These are phyloP conservation scores for Selaginella tamariscina DNA, from an alignment of 75 land plant genomes.

Conservation along the genomic window DNA sequence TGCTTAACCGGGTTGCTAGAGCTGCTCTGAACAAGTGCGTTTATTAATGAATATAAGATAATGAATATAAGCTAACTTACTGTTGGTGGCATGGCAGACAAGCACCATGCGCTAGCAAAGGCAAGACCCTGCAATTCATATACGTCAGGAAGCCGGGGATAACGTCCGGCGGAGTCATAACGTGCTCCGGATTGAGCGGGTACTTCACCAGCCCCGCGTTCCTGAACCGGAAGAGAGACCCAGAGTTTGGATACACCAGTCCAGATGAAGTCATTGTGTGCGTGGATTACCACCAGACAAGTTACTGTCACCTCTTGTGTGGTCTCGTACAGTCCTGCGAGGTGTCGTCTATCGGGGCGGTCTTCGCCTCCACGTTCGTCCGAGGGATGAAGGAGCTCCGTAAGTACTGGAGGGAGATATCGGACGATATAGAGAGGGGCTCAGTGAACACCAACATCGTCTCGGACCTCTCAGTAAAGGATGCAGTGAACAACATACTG, in stretches of 20 bases:
- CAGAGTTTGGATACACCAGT: neutral
- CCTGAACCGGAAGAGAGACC: neutral
- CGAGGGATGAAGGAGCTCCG: neutral
- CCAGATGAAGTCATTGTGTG: conserved; percentile 5
- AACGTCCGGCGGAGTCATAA: neutral
- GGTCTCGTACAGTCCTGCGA: conserved; percentile 6
- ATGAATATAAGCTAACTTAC: neutral
- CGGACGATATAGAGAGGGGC: neutral
- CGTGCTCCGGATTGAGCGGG: neutral
- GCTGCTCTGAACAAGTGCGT: neutral
- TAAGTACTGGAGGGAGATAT: neutral
- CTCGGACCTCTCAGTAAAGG: neutral
- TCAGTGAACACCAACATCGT: neutral
- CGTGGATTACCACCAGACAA: neutral
- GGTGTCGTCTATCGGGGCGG: neutral
- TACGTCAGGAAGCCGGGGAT: neutral
- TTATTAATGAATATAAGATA: neutral
- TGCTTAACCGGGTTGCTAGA: neutral
- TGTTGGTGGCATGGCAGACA: neutral
- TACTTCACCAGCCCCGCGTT: conserved; percentile 4
- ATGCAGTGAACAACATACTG: neutral
- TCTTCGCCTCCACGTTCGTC: conserved; percentile 10
- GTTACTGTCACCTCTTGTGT: conserved; percentile 1
- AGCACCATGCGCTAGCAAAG: neutral
- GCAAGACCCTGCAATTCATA: neutral